Base-by-base conservation (phyloP, 495 filamentous ascomycete genomes). In the Venustampulla echinocandica region DNA sequence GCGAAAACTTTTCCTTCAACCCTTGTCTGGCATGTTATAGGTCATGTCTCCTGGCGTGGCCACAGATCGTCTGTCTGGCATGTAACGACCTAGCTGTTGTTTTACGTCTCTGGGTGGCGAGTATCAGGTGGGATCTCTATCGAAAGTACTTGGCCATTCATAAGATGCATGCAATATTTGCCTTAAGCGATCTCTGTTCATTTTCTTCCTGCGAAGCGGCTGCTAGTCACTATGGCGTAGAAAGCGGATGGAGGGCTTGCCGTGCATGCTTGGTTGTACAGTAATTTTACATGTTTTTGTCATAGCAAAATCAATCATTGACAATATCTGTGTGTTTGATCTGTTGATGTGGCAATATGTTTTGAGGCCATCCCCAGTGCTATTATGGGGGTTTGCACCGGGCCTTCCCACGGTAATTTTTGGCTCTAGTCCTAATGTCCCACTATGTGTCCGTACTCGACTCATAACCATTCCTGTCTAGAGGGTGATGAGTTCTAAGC, bases 271-370 rank as follows among this genome's bases (percentile, higher is more conserved):
- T 44, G 23, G 41, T 57, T 57, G 50, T 57, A 53, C 46, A n/a
- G n/a, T n/a, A n/a, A 53, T 57, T 53, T 50, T 50, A 47, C 43
- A 44, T 43, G 42, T 45, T 44, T 49, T 49, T 18, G 23, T 47
- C 34, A 38, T 53, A 61, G 79, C 44, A 51, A 45, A 43, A 42
- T 17, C 21, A 24, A n/a, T 10, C 24, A 18, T 40, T 44, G 48
- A 27, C 13, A 50, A 44, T 50, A 44, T 27, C 40, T 24, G 40
- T 30, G 22, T 24, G 23, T 13, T 35, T 35, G 13, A 15, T 35
- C 18, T 7, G 27, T 30, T 30, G 7, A 6, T 35, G n/a, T 35
- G 33, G 33, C 33, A 35, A 11, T 37, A 34, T 37, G 14, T 34
- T n/a, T 25, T 40, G 11, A n/a, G n/a, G n/a, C n/a, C n/a, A n/a